A percentile compares a stretch with the other conserved stretches of the same genome.
phyloP scores from a whole-genome alignment of 352 stramenopile species.

The Pythium chondricola region DNA sequence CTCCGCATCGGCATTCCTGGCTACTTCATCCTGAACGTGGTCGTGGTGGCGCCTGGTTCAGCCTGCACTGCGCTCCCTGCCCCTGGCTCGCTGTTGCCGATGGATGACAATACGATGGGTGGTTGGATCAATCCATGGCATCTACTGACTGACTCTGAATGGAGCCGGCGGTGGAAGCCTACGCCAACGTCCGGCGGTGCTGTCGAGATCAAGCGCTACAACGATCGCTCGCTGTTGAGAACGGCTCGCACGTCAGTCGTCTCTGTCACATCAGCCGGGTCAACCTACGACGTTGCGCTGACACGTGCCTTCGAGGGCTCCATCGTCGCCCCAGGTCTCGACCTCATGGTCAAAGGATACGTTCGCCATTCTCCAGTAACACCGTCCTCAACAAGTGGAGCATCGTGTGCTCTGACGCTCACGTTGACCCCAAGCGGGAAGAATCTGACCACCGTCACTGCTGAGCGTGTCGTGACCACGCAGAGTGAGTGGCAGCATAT shows the following conservation, averaged over 20 bases:
- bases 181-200: not conserved
- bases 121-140: slow-evolving; percentile 50
- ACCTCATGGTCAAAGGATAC: slow-evolving; percentile 38
- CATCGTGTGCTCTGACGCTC: slow-evolving; percentile 1
- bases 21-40: slow-evolving; percentile 17
- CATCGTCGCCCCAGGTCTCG: slow-evolving; percentile 33
- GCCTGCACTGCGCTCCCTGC: slow-evolving; percentile 24
- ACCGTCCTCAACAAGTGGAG: not conserved
- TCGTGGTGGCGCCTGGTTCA: slow-evolving; percentile 22
- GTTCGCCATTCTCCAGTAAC: slow-evolving; percentile 14
- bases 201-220: not conserved
- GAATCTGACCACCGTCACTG: not conserved
- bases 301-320: slow-evolving; percentile 25
- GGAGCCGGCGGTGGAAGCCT: slow-evolving; percentile 25
- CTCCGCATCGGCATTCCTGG: slow-evolving; percentile 7
- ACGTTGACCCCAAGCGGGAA: not conserved
- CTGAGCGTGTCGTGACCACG: not conserved
- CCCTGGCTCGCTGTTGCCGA: not conserved
- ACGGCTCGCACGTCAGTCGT: slow-evolving; percentile 31
- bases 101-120: slow-evolving; percentile 29
- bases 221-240: slow-evolving; percentile 34
- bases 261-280: slow-evolving; percentile 15
- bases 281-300: slow-evolving; percentile 16
- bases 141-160: slow-evolving; percentile 23
- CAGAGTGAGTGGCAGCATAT: slow-evolving; percentile 9